Conservation (phyloP, 192 early-diverging fungal genomes). For the Thamnidium elegans region DNA sequence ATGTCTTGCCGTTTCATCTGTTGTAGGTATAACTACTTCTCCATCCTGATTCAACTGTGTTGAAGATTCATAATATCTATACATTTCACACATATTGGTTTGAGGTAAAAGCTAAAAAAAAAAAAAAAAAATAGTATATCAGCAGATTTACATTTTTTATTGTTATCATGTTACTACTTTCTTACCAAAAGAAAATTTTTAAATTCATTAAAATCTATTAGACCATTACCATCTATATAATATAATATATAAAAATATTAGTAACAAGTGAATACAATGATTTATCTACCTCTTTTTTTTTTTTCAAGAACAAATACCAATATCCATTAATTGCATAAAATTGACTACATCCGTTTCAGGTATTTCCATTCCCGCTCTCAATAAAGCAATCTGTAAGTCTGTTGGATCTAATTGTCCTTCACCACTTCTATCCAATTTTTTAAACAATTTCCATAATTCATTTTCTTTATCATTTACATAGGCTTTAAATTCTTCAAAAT, state of each 20-base stretch:
- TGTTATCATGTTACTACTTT: neutral
- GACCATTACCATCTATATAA: constrained; percentile 48
- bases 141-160: neutral
- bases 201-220: constrained; percentile 64
- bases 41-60: constrained; percentile 64
- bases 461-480: constrained; percentile 65
- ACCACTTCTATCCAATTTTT: constrained; percentile 53
- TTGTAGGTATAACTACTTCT: constrained; percentile 59
- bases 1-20: constrained; percentile 38
- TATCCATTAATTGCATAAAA: constrained; percentile 62
- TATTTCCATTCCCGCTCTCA: constrained; percentile 54
- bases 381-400: constrained; percentile 51
- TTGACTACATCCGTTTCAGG: constrained; percentile 52
- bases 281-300: neutral
- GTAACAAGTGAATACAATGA: neutral
- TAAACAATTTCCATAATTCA: constrained; percentile 60
- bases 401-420: constrained; percentile 52
- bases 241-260: neutral
- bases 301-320: neutral
- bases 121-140: neutral
- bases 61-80: constrained; percentile 53
- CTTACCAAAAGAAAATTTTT: constrained; percentile 57
- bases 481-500: constrained; percentile 49
- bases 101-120: constrained; percentile 52
- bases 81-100: constrained; percentile 57